phyloP scores from a whole-genome alignment of 768 basidiomycete species.

The Pulveroboletus sp. region DNA sequence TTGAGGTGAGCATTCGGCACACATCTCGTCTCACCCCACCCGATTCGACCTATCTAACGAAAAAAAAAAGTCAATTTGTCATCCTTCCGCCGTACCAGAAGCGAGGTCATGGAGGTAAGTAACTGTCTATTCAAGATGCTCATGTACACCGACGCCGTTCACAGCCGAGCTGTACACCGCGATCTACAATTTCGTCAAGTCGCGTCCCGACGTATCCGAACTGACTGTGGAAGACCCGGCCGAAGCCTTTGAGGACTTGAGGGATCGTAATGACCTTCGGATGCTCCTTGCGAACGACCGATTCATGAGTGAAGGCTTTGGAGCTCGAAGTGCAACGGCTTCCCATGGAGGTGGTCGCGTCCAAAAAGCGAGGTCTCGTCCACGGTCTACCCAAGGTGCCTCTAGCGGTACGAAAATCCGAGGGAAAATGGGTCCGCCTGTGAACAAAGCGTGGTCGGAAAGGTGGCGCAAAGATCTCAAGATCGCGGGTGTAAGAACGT shows the following conservation, averaged over 20 bases:
- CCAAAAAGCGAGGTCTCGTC: slow-evolving; percentile 37
- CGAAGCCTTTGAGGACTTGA: slow-evolving; percentile 94
- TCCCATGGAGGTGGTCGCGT: slow-evolving; percentile 48
- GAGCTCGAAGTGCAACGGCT: slow-evolving; percentile 28
- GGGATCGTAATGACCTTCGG: slow-evolving; percentile 86
- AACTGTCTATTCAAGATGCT: background rate
- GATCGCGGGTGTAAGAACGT: slow-evolving; percentile 68
- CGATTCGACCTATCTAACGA: background rate
- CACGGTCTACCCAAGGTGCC: slow-evolving; percentile 25
- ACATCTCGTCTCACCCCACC: background rate
- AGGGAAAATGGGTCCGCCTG: slow-evolving; percentile 74
- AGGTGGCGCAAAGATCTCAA: slow-evolving; percentile 79
- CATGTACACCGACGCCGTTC: background rate
- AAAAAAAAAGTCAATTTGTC: slow-evolving; percentile 74
- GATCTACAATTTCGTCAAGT: slow-evolving; percentile 72
- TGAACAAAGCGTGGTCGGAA: slow-evolving; percentile 72
- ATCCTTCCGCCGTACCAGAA: slow-evolving; percentile 88
- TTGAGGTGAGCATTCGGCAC: slow-evolving; percentile 56
- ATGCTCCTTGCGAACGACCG: slow-evolving; percentile 62
- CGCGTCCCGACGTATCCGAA: slow-evolving; percentile 71
- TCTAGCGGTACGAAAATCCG: slow-evolving; percentile 25
- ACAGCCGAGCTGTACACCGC: slow-evolving; percentile 83
- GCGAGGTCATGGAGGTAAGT: slow-evolving; percentile 85
- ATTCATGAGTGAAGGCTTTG: slow-evolving; percentile 73
- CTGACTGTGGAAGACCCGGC: slow-evolving; percentile 97